Percentiles rank a stretch among this genome's conserved stretches.
Evolutionary conservation across 768 basidiomycete species (phyloP).

Genomic region (Vararia minispora): DNA sequence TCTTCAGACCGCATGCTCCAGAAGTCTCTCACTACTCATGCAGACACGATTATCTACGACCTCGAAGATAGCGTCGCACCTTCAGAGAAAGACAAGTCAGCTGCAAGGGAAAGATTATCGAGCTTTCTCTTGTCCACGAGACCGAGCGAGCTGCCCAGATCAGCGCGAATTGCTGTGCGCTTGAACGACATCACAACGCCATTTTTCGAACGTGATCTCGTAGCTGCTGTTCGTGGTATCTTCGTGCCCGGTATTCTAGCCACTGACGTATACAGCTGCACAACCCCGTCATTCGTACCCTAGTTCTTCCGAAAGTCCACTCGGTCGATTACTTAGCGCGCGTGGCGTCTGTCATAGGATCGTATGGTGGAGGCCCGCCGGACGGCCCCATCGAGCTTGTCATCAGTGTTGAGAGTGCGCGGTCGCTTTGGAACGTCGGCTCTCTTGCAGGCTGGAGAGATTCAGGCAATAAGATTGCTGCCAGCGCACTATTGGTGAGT

Average conservation of each 20-base stretch:
- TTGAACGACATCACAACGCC: constrained; percentile 57
- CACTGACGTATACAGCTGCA: constrained; percentile 26
- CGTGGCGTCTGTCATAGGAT: constrained; percentile 38
- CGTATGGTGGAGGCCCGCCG: constrained; percentile 18
- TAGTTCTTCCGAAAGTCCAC: constrained; percentile 84
- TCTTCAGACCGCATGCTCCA: constrained; percentile 74
- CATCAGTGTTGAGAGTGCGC: constrained; percentile 81
- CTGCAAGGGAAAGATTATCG: constrained; percentile 43
- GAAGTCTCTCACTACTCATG: constrained; percentile 51
- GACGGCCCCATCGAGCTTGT: constrained; percentile 43
- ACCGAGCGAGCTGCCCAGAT: constrained; percentile 26
- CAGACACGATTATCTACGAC: constrained; percentile 81
- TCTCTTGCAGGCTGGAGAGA: constrained; percentile 57
- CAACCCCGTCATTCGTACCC: constrained; percentile 38
- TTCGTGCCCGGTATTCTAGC: background rate
- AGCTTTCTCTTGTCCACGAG: constrained; percentile 31
- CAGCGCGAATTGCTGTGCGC: constrained; percentile 53
- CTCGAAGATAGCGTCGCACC: constrained; percentile 81
- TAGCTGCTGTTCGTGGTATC: constrained; percentile 34
- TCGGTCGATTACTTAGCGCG: constrained; percentile 51
- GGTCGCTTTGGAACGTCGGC: constrained; percentile 51
- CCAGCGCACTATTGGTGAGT: constrained; percentile 61
- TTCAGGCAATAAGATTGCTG: constrained; percentile 44
- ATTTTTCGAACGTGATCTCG: constrained; percentile 55
- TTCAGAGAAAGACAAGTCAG: constrained; percentile 39